These are phyloP conservation scores for Periconia sp. DNA, from an alignment of 2,329 filamentous ascomycete species.

Conservation along the genomic window DNA sequence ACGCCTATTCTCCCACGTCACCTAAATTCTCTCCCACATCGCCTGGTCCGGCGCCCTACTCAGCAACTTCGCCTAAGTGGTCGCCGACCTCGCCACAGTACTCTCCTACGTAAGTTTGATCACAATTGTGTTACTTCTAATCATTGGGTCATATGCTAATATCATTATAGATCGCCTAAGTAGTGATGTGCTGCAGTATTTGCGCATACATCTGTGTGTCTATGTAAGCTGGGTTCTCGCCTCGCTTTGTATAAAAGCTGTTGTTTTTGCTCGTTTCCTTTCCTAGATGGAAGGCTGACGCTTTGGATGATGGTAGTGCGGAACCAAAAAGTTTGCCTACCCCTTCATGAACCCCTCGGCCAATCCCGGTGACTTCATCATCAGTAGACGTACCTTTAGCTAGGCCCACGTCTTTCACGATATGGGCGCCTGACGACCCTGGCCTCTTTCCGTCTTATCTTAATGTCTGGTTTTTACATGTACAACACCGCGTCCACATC, in stretches of 20 bases:
- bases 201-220: slow-evolving; percentile 13
- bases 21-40: slow-evolving; percentile 39
- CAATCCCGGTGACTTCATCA: slow-evolving; percentile 16
- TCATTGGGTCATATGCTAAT: slow-evolving; percentile 23
- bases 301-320: slow-evolving; percentile 31
- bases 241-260: slow-evolving; percentile 42
- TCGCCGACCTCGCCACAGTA: slow-evolving; percentile 54
- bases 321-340: slow-evolving; percentile 23
- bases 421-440: slow-evolving; percentile 11
- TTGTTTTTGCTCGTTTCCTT: slow-evolving; percentile 28
- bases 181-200: slow-evolving; percentile 28
- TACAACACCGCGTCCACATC: slow-evolving; percentile 20
- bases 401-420: slow-evolving; percentile 42
- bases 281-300: slow-evolving; percentile 35
- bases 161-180: slow-evolving; percentile 36
- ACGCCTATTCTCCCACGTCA: slow-evolving; percentile 57
- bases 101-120: slow-evolving; percentile 53
- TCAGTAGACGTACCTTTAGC: slow-evolving; percentile 41
- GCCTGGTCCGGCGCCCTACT: slow-evolving; percentile 43
- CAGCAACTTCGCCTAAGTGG: slow-evolving; percentile 46
- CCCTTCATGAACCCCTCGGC: slow-evolving; percentile 13
- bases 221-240: slow-evolving; percentile 41
- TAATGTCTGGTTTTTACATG: slow-evolving; percentile 18
- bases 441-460: slow-evolving; percentile 8
- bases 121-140: slow-evolving; percentile 30